Conservation (phyloP, 2,329 filamentous ascomycete species). For the Pseudogymnoascus sp. region DNA sequence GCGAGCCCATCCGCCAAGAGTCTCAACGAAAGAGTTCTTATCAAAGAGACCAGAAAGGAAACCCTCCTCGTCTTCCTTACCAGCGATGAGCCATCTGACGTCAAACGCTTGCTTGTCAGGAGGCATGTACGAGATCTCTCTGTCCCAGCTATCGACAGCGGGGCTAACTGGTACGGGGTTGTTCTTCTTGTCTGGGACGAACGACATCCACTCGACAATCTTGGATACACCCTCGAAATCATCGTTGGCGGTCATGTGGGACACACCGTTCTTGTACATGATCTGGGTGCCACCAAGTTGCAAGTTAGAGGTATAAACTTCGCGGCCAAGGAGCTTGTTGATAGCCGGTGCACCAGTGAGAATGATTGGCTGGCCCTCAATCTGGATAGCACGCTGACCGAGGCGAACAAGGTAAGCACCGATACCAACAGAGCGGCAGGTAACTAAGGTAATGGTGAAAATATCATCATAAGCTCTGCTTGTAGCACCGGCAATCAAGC, state of each 20-base stretch:
- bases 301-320: constrained; percentile 97
- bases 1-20: constrained; percentile 91
- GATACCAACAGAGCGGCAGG: constrained; percentile 97
- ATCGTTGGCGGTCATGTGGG: constrained; percentile 94
- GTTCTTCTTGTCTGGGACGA: constrained; percentile 90
- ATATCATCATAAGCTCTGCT: constrained; percentile 97
- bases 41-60: constrained; percentile 93
- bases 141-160: constrained; percentile 80
- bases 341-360: constrained; percentile 93
- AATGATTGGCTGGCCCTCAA: constrained; percentile 98
- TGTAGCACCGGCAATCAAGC: constrained; percentile 95
- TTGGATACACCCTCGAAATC: constrained; percentile 97
- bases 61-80: constrained; percentile 68
- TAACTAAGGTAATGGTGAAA: constrained; percentile 95
- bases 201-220: constrained; percentile 97
- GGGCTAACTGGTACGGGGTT: constrained; percentile 88
- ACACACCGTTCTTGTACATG: constrained; percentile 99
- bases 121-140: constrained; percentile 74
- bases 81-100: constrained; percentile 85
- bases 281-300: constrained; percentile 99
- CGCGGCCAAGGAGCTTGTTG: constrained; percentile 95
- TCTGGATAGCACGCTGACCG: constrained; percentile 95
- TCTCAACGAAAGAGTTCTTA: constrained; percentile 91
- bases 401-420: constrained; percentile 98
- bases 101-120: constrained; percentile 81